Base-by-base conservation (phyloP, 768 basidiomycete genomes). In the Dioszegia aurantiaca region DNA sequence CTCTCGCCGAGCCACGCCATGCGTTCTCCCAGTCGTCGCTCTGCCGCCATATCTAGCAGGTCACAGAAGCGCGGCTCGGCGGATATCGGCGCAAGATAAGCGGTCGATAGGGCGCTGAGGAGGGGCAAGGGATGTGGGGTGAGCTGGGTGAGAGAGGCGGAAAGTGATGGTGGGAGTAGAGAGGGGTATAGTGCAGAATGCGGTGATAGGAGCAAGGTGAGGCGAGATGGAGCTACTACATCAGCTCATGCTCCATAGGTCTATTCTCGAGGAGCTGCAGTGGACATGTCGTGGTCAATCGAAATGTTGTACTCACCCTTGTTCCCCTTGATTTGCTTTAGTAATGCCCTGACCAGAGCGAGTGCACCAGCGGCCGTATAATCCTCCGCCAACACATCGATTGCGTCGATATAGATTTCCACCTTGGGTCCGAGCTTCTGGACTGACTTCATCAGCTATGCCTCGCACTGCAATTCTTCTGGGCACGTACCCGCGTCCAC, bases 61-160 rank as follows among this genome's bases (percentile, higher is more conserved):
- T 80, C 79, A 88, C 87, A 92, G 77, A 92, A 93, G 6, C 24
- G n/a, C 23, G 28, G 47, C 68, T 88, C 88, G 30, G 69, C 48
- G n/a, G 80, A 77, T 0, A 90, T 89, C 0, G 82, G 83, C 1
- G 84, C 83, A 44, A 89, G 80, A 71, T 89, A 91, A 8, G 84
- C 83, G 26, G 79, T 80, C 1, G 87, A 81, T 47, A 98, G 77
- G 68, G 89, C 83, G 6, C 69, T 71, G 33, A 97, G 77, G 52
- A 95, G 81, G 1, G 80, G 78, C 0, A 88, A 81, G 1, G 90
- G 87, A 68, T 90, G 87, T 0, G 86, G 83, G 8, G 58, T 56
- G 30, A 74, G 54, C 4, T 62, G 61, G 17, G 69, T 69, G 16
- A 76, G 53, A 1, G 72, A 61, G 2, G 74, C 41, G 2, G 62